These are phyloP conservation scores for Fusarium pseudoanthophilum DNA, from an alignment of 2,329 filamentous ascomycete genomes.

Conservation along the genomic window DNA sequence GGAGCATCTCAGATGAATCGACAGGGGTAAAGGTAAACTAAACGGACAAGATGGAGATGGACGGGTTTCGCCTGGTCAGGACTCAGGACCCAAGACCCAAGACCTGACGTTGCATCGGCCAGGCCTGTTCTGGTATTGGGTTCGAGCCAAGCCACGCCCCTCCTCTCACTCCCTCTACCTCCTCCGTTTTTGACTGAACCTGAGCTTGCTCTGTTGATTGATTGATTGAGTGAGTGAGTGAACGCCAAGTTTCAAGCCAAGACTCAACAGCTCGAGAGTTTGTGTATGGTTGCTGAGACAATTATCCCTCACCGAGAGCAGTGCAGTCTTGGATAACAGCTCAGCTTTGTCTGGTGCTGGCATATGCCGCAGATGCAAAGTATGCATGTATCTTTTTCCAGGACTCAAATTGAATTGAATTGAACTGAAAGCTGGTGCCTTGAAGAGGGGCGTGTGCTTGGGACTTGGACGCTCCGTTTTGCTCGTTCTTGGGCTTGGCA, in stretches of 20 bases:
- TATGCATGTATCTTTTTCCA: neutral
- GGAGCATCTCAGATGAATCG: conserved; percentile 12
- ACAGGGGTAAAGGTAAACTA: conserved; percentile 31
- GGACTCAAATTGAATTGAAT: neutral
- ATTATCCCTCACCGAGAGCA: conserved; percentile 1
- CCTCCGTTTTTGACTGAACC: conserved; percentile 11
- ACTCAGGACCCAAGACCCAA: conserved; percentile 9
- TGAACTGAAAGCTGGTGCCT: neutral
- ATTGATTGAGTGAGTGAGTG: neutral
- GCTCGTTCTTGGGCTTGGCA: conserved; percentile 10
- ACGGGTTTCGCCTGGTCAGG: conserved; percentile 35
- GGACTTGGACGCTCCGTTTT: conserved; percentile 10
- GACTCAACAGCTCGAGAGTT: neutral
- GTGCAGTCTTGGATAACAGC: neutral
- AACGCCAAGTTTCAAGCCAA: conserved; percentile 19
- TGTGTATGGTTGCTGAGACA: conserved; percentile 12
- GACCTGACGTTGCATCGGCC: conserved; percentile 40
- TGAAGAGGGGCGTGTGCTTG: conserved; percentile 11
- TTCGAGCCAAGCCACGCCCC: conserved; percentile 10
- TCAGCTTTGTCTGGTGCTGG: neutral
- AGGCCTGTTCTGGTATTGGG: conserved; percentile 5
- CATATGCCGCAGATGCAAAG: neutral
- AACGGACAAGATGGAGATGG: conserved; percentile 16
- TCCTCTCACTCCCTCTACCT: neutral
- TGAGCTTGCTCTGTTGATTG: neutral